Base-by-base conservation (phyloP, 805 yeast genomes). In the Zygosaccharomyces siamensis region DNA sequence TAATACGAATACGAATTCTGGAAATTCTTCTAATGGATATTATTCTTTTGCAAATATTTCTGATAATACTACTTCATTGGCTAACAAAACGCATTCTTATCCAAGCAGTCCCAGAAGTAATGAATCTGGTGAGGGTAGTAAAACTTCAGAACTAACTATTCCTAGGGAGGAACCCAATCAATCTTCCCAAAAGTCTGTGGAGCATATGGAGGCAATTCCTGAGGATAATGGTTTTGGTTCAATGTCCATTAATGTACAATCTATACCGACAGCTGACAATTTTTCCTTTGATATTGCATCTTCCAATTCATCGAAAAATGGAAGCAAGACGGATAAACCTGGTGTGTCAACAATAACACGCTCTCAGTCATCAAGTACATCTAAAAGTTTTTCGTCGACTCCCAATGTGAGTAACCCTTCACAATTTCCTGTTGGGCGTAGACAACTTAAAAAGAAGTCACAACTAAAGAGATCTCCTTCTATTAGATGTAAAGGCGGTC, bases 21-120 rank as follows among this genome's bases (percentile, higher is more conserved):
- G 56, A 14, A 49, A 55, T 31, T 59, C 66, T 3, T 63, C 67
- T 6, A 64, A 60, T 50, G 68, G 63, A 5, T 62, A 60, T 35
- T 67, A 67, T 44, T 66, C 69, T 2, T 67, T 67, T 56, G 71
- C 71, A 8, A 67, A 67, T 39, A 67, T 67, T 24, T 66, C 71
- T 14, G 71, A 67, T 38, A 67, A 67, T 40, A 67, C 70, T 14
- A 66, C 70, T 1, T 51, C 64, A 11, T 56, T 61, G 38, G 43
- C 54, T 12, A 43, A 33, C 26, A 41, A 41, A 10, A 30, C 28
- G 14, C 37, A 26, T 18, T 37, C 39, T 20, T 27, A 31, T 24
- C 39, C 38, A 4, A 37, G 42, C 39, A 37, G 36, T 35, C 35
- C 37, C 11, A 11, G 26, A 14, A 36, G 43, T 14, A 31, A 6